phyloP scores from a whole-genome alignment of 2,329 filamentous ascomycete species.

The Alternaria conjuncta region DNA sequence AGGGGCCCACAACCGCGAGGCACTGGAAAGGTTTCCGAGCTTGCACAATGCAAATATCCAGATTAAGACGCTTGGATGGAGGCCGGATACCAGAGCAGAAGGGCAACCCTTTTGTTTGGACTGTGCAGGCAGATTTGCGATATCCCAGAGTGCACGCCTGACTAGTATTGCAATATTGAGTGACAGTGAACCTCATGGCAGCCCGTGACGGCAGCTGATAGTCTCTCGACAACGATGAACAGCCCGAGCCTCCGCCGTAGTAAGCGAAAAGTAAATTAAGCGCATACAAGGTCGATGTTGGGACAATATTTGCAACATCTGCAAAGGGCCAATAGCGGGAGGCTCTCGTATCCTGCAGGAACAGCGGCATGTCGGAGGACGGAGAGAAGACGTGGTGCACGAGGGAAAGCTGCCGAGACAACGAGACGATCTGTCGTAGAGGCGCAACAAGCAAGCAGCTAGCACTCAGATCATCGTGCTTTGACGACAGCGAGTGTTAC shows the following conservation, averaged over 20 bases:
- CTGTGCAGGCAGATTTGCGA: background rate
- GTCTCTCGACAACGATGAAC: slow-evolving; percentile 18
- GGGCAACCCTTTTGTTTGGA: background rate
- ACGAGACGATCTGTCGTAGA: slow-evolving; percentile 7
- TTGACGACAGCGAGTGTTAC: slow-evolving; percentile 14
- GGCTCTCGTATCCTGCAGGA: slow-evolving; percentile 36
- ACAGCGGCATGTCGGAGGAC: slow-evolving; percentile 21
- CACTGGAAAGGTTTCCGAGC: slow-evolving; percentile 1
- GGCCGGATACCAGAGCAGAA: background rate
- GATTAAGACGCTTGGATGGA: background rate
- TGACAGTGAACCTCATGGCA: slow-evolving; percentile 6
- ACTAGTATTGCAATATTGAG: background rate
- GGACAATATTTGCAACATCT: slow-evolving; percentile 29
- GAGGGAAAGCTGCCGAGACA: slow-evolving; percentile 19
- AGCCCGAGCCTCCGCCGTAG: slow-evolving; percentile 3
- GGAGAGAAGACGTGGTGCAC: slow-evolving; percentile 6
- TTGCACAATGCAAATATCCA: slow-evolving; percentile 1
- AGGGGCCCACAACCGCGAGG: slow-evolving; percentile 1
- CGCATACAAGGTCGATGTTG: slow-evolving; percentile 32
- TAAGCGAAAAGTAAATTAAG: slow-evolving; percentile 36
- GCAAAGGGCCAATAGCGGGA: slow-evolving; percentile 23
- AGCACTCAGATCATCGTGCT: slow-evolving; percentile 33
- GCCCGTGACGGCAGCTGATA: slow-evolving; percentile 25
- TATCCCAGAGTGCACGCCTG: background rate
- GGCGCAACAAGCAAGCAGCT: slow-evolving; percentile 20